phyloP scores from a whole-genome alignment of 1,139 yeast genomes.

The Pichia kudriavzevii region DNA sequence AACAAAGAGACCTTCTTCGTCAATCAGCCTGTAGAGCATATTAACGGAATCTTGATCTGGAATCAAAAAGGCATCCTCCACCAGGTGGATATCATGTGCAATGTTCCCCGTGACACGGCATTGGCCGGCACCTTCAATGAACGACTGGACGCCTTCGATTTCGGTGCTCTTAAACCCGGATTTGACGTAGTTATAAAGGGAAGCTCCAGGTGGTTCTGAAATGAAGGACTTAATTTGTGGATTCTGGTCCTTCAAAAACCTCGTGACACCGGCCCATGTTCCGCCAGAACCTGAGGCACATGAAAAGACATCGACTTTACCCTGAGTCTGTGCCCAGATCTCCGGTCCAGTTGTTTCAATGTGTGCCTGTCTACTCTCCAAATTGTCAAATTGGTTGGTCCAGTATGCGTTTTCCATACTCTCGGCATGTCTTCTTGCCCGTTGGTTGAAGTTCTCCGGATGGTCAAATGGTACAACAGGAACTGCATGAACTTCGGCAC shows the following conservation, averaged over 20 bases:
- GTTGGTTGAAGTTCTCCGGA: slow-evolving; percentile 78
- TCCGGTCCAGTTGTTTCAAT: slow-evolving; percentile 91
- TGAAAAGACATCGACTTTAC: slow-evolving; percentile 73
- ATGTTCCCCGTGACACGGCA: slow-evolving; percentile 84
- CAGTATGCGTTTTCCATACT: slow-evolving; percentile 68
- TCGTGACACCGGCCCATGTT: slow-evolving; percentile 75
- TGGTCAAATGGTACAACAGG: slow-evolving; percentile 79
- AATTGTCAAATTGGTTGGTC: slow-evolving; percentile 87
- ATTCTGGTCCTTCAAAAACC: slow-evolving; percentile 54
- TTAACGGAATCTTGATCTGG: slow-evolving; percentile 69
- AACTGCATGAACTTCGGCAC: slow-evolving; percentile 85
- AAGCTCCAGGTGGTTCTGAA: slow-evolving; percentile 94
- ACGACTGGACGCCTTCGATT: slow-evolving; percentile 72
- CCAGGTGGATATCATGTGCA: slow-evolving; percentile 56
- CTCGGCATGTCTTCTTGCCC: slow-evolving; percentile 80
- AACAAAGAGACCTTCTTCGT: slow-evolving; percentile 84
- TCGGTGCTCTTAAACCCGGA: slow-evolving; percentile 32
- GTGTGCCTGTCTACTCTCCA: slow-evolving; percentile 83
- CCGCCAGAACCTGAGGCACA: slow-evolving; percentile 93
- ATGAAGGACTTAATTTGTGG: slow-evolving; percentile 42
- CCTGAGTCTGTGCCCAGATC: slow-evolving; percentile 79
- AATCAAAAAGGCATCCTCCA: slow-evolving; percentile 69
- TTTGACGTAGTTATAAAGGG: slow-evolving; percentile 67
- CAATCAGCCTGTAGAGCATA: slow-evolving; percentile 74
- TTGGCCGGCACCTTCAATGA: slow-evolving; percentile 95